Conservation (phyloP, 2,329 filamentous ascomycete genomes). For the Aspergillus sp. region DNA sequence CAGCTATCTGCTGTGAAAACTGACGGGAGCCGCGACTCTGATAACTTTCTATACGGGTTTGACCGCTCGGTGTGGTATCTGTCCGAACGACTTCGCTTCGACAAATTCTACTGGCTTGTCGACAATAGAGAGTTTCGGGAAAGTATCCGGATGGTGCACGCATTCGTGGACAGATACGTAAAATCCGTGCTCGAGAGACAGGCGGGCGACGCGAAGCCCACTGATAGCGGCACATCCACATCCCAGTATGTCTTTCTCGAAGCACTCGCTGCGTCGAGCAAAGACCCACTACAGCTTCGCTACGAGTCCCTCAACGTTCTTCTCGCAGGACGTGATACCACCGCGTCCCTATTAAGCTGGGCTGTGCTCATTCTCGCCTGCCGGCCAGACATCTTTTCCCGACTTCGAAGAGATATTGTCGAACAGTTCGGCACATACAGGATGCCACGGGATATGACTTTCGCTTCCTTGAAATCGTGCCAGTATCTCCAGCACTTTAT, state of each 20-base stretch:
- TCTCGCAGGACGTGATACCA: slow-evolving; percentile 54
- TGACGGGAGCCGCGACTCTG: slow-evolving; percentile 16
- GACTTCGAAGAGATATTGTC: slow-evolving; percentile 10
- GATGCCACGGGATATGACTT: slow-evolving; percentile 39
- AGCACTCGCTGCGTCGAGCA: slow-evolving; percentile 45
- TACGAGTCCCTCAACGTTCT: slow-evolving; percentile 50
- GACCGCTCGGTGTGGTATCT: slow-evolving; percentile 28
- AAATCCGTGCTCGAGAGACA: slow-evolving; percentile 4
- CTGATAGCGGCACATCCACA: slow-evolving; percentile 18
- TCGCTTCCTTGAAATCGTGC: slow-evolving; percentile 39
- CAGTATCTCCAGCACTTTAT: slow-evolving; percentile 33
- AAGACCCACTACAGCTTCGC: slow-evolving; percentile 45
- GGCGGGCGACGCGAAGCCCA: slow-evolving; percentile 23
- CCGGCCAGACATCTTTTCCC: slow-evolving; percentile 6
- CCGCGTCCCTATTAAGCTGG: slow-evolving; percentile 43
- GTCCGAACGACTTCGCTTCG: slow-evolving; percentile 13
- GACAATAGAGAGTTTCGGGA: slow-evolving; percentile 9
- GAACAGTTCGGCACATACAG: slow-evolving; percentile 16
- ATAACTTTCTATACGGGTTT: slow-evolving; percentile 29
- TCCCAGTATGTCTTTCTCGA: slow-evolving; percentile 49
- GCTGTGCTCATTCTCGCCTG: slow-evolving; percentile 14
- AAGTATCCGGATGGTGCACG: slow-evolving; percentile 7
- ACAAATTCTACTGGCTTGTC: slow-evolving; percentile 11
- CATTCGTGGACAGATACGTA: slow-evolving; percentile 10
- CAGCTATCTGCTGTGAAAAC: slow-evolving; percentile 33